phyloP scores from a whole-genome alignment of 345 rosid genomes.

The Cardamine resedifolia region DNA sequence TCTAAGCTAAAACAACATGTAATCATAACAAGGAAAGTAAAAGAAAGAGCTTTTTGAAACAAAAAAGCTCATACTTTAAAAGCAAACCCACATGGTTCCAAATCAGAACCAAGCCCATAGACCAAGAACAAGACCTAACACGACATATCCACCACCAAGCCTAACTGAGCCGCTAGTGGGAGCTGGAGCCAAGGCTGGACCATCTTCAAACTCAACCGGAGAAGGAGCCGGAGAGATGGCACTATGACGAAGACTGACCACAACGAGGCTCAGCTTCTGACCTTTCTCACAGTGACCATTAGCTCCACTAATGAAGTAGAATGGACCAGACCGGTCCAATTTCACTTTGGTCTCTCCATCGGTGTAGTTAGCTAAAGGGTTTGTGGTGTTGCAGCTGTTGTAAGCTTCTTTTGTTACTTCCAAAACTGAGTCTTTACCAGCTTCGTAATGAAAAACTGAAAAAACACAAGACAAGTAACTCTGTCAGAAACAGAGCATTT shows the following conservation, averaged over 20 bases:
- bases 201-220: conserved; percentile 49
- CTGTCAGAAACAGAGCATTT: conserved; percentile 18
- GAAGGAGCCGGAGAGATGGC: conserved; percentile 75
- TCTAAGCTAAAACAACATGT: conserved; percentile 1
- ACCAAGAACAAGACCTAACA: conserved; percentile 35
- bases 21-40: background rate
- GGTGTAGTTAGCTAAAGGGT: conserved; percentile 57
- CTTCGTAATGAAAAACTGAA: conserved; percentile 30
- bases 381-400: conserved; percentile 55
- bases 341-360: conserved; percentile 69
- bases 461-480: background rate
- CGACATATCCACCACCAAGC: conserved; percentile 10
- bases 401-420: conserved; percentile 65
- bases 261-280: conserved; percentile 70
- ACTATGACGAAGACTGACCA: conserved; percentile 41
- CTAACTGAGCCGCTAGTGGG: conserved; percentile 14
- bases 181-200: conserved; percentile 63
- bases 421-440: conserved; percentile 52
- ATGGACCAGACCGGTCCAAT: conserved; percentile 60
- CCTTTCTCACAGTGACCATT: conserved; percentile 74
- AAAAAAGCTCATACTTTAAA: conserved; percentile 12
- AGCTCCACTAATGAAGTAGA: conserved; percentile 78
- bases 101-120: conserved; percentile 34
- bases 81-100: conserved; percentile 14
- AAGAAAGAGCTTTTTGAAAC: conserved; percentile 18